Base-by-base conservation (phyloP, 2,329 filamentous ascomycete species). In the Akanthomyces muscarius region DNA sequence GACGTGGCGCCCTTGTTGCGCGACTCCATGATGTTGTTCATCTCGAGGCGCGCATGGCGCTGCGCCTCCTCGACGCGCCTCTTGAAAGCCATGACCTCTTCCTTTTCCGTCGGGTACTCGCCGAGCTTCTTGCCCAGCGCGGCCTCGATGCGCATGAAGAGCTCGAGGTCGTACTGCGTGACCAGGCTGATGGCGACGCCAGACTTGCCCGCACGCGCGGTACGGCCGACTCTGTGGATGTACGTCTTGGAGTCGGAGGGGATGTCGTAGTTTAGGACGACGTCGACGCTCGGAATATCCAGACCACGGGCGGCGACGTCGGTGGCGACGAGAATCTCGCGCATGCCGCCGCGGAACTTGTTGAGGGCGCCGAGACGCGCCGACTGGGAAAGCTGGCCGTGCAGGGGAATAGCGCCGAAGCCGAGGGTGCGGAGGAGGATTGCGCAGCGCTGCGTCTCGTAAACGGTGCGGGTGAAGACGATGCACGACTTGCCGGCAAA, bases 231-330 rank as follows among this genome's bases (percentile, higher is more conserved):
- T 59, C 92, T 85, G 75, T 97, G 92, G 38, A 97, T 89, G 70
- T 96, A 96, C 0, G 92, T 97, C 76, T 96, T 96, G 69, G 86
- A 90, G 75, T 96, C 91, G 33, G 87, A 84, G 0, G 92, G 91
- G 2, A 97, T 77, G 70, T 97, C 92, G 68, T 88, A 90, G 76
- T 97, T 97, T 67, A 97, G 75, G 2, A 97, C 91, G 0, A 94
- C 78, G 67, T 96, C 92, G 14, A 97, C 92, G n/a, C 86, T 89
- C 14, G 92, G 92, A 53, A 97, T 96, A 79, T 97, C 93, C 7
- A 97, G 82, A 81, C 93, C 94, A 73, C 93, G 88, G 1, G 93
- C 91, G 1, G 93, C 93, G n/a, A 97, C 91, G 73, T 97, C 93
- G 0, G 93, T 97, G 13, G 92, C 92, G 4, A 97, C 90, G 4